These are phyloP conservation scores for Cryptococcus sp. DNA, from an alignment of 1,284 basidiomycete genomes.

Conservation along the genomic window DNA sequence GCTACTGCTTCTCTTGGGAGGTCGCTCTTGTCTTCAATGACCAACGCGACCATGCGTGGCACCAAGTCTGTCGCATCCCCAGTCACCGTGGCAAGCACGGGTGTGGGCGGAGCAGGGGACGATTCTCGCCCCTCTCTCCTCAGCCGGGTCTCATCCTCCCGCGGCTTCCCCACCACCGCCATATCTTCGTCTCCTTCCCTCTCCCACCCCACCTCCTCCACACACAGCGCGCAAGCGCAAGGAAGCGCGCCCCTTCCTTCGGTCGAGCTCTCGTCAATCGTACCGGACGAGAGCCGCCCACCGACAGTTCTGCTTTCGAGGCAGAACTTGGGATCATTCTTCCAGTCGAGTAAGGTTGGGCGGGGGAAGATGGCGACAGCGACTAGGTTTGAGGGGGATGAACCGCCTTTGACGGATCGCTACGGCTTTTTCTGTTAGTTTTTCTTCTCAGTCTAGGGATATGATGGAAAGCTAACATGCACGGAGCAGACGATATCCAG, in stretches of 20 bases:
- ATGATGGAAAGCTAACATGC: background rate
- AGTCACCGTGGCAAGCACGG: conserved; percentile 22
- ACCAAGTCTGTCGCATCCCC: conserved; percentile 8
- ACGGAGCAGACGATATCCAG: conserved; percentile 65
- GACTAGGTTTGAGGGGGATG: conserved; percentile 57
- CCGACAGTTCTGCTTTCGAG: conserved; percentile 57
- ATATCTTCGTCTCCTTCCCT: conserved; percentile 12
- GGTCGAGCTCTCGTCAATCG: conserved; percentile 86
- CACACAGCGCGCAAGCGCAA: conserved; percentile 16
- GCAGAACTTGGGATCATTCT: conserved; percentile 42
- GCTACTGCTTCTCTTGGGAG: conserved; percentile 37
- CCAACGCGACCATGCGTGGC: conserved; percentile 30
- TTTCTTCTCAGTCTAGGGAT: too few relatives aligned
- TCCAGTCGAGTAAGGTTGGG: conserved; percentile 36
- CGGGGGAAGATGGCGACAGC: conserved; percentile 44
- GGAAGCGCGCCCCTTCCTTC: conserved; percentile 35
- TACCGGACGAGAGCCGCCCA: conserved; percentile 77
- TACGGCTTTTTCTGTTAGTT: conserved; percentile 90
- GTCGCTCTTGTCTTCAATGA: conserved; percentile 33
- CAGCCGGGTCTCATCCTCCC: conserved; percentile 34
- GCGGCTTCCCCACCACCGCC: conserved; percentile 34
- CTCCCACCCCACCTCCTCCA: background rate
- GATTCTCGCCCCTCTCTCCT: conserved; percentile 48
- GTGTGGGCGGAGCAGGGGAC: conserved; percentile 14
- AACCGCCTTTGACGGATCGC: conserved; percentile 74